These are phyloP conservation scores for Spencermartinsiella europaea DNA, from an alignment of 805 yeast genomes.

Conservation along the genomic window DNA sequence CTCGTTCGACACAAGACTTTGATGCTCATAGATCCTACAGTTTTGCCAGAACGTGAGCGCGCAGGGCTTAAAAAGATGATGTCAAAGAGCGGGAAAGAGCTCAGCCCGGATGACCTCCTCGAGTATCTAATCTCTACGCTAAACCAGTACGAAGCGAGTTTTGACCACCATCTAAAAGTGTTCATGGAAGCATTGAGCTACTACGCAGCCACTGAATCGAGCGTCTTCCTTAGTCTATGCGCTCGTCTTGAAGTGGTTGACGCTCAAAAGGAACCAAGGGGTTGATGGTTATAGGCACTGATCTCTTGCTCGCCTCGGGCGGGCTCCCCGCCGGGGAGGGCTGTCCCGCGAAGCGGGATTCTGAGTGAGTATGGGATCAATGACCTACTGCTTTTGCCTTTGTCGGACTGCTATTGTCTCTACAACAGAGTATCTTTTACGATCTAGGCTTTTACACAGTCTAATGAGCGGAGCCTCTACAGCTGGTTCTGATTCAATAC, in stretches of 20 bases:
- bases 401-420: too few species aligned
- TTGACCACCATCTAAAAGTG: constrained; percentile 39
- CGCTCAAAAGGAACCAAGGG: too few species aligned
- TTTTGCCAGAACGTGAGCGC: constrained; percentile 14
- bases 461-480: too few species aligned
- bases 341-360: too few species aligned
- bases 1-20: constrained; percentile 19
- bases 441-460: too few species aligned
- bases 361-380: too few species aligned
- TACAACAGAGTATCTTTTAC: too few species aligned
- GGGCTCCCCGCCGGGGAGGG: too few species aligned
- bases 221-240: constrained; percentile 38
- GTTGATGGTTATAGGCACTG: too few species aligned
- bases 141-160: constrained; percentile 31
- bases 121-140: constrained; percentile 27
- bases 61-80: constrained; percentile 12
- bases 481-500: too few species aligned
- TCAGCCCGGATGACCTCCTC: constrained; percentile 23
- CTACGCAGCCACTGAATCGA: constrained; percentile 42
- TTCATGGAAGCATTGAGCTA: constrained; percentile 39
- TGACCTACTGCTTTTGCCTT: too few species aligned
- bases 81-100: constrained; percentile 20
- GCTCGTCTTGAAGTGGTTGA: constrained; percentile 33
- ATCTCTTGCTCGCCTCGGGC: too few species aligned
- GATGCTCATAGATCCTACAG: constrained; percentile 26